phyloP scores from a whole-genome alignment of 1,139 yeast genomes.

The Suhomyces maxii region DNA sequence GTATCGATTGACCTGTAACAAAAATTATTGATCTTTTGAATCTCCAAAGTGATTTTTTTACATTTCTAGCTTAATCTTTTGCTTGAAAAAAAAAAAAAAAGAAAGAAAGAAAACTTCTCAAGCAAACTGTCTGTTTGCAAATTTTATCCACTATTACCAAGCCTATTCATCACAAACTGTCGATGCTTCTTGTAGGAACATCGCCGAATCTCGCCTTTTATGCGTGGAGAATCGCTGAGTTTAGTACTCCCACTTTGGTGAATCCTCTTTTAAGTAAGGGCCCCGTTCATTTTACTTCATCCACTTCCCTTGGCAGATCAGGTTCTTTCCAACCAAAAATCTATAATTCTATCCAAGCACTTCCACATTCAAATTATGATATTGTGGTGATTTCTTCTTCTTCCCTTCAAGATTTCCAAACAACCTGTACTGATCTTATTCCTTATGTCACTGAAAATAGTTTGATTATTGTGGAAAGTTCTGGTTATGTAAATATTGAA shows the following conservation, averaged over 20 bases:
- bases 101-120: too few relatives aligned
- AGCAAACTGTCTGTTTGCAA: background rate
- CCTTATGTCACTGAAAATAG: constrained; percentile 38
- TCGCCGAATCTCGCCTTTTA: constrained; percentile 53
- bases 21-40: too few relatives aligned
- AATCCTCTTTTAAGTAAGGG: constrained; percentile 11
- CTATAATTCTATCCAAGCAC: constrained; percentile 20
- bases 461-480: constrained; percentile 61
- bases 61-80: too few relatives aligned
- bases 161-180: background rate
- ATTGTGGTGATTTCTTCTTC: constrained; percentile 36
- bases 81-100: too few relatives aligned
- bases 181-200: constrained; percentile 35
- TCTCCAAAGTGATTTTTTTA: too few relatives aligned
- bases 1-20: too few relatives aligned
- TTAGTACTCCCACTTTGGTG: constrained; percentile 27
- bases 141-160: background rate
- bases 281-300: constrained; percentile 9
- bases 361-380: constrained; percentile 28
- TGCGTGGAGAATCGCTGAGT: constrained; percentile 47
- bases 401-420: constrained; percentile 47
- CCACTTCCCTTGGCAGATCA: constrained; percentile 3
- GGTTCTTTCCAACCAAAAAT: constrained; percentile 24
- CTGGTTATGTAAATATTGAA: constrained; percentile 71
- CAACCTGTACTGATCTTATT: constrained; percentile 25